Evolutionary conservation across 306 rosid species (phyloP).

Genomic region (Sicyos baderoa): DNA sequence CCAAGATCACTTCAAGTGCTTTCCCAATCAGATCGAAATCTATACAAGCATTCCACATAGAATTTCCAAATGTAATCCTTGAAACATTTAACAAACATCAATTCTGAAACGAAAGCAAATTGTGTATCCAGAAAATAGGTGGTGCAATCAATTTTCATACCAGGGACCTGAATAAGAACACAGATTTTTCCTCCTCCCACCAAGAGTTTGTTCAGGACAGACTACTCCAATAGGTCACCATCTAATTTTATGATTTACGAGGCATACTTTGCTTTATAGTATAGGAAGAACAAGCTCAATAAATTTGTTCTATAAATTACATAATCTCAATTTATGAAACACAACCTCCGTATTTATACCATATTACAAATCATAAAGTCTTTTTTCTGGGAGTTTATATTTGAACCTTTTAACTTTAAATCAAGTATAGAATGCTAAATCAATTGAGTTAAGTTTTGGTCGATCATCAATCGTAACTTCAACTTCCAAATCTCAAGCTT

Average conservation of each 20-base stretch:
- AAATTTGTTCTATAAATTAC: not conserved
- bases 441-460: not conserved
- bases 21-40: not conserved
- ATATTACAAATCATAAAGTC: not conserved
- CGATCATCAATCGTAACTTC: not conserved
- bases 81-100: not conserved
- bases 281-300: not conserved
- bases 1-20: not conserved
- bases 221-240: no score
- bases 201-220: no score
- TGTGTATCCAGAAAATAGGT: not conserved
- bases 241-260: no score
- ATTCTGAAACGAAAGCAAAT: not conserved
- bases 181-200: no score
- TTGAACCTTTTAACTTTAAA: not conserved
- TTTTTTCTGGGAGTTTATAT: no score
- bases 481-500: not conserved
- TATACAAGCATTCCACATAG: no score
- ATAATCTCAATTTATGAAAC: not conserved
- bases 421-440: not conserved
- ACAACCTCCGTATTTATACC: not conserved
- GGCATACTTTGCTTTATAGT: no score
- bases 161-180: no score
- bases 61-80: not conserved
- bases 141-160: no score